Evolutionary conservation across 1,139 yeast species (phyloP), one percentile per base, ranked within the genome.

Genomic region (Debaryomycetaceae sp.): DNA sequence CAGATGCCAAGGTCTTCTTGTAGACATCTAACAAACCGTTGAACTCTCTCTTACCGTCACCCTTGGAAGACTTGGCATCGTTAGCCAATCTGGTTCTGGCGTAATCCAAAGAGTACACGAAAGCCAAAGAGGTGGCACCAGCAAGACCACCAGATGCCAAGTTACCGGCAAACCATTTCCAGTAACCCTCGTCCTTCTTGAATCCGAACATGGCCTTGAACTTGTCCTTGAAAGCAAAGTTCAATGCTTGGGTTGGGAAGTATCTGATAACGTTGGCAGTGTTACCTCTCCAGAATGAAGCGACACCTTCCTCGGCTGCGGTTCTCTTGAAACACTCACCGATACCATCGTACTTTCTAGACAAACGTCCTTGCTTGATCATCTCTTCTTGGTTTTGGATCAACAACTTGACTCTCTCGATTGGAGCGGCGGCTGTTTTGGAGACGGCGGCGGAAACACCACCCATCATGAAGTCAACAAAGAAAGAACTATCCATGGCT

Each of bases 401-500:
- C 66, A 72, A 71, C 59, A 72, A 66, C 65, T 72, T 72, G 56
- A 72, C 77, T 70, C 78, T 70, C 65, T 72, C 78, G 61, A 72
- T 71, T 67, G 78, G 78, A 55, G 78, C 77, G 54, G 77, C 77
- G 41, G 76, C 77, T 49, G 78, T 72, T 68, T 72, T 72, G 51
- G 77, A 70, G 66, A 72, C 75, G 60, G 78, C 78, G 66, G 78
- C 78, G 70, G 78, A 72, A 52, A 72, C 74, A 72, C 78, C 78
- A 64, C 78, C 78, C 76, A 71, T 69, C 70, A 72, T 49, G 64
- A 72, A 72, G 56, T 72, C 75, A 58, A 59, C 47, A 49, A 62
- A 46, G 58, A 63, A 63, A 41, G 53, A 48, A 42, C 52, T 49
- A 49, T 62, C 65, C 65, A 60, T 61, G 45, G 49, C 57, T 19